Evolutionary conservation across 2,329 filamentous ascomycete genomes (phyloP).

Genomic region (Epichloe coenophiala): DNA sequence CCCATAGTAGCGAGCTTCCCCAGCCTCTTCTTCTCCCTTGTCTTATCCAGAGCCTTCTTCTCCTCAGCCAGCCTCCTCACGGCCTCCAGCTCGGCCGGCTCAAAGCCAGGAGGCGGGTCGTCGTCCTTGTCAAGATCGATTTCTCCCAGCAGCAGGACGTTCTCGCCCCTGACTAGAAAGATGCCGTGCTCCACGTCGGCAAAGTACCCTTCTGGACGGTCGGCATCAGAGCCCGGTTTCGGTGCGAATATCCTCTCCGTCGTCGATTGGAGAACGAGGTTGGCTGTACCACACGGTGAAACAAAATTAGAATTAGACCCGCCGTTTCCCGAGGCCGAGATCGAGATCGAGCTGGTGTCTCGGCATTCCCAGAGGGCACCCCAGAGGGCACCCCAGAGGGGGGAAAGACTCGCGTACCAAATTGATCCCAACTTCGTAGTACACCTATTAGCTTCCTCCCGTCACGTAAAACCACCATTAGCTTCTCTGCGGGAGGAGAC

Average conservation of each 20-base stretch:
- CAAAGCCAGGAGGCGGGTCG: slow-evolving; percentile 61
- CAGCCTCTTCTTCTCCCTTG: slow-evolving; percentile 56
- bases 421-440: slow-evolving; percentile 92
- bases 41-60: slow-evolving; percentile 55
- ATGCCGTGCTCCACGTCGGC: slow-evolving; percentile 77
- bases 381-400: too few relatives aligned
- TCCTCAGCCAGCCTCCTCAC: slow-evolving; percentile 64
- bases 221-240: slow-evolving; percentile 25
- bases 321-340: too few relatives aligned
- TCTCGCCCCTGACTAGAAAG: slow-evolving; percentile 89
- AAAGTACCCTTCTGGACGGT: slow-evolving; percentile 42
- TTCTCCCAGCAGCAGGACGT: slow-evolving; percentile 89
- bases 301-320: not conserved
- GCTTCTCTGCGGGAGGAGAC: slow-evolving; percentile 58
- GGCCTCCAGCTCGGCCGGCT: slow-evolving; percentile 49
- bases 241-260: slow-evolving; percentile 72
- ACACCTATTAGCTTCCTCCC: slow-evolving; percentile 90
- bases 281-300: slow-evolving; percentile 42
- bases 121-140: slow-evolving; percentile 97
- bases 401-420: slow-evolving; percentile 41
- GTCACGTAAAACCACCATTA: slow-evolving; percentile 81
- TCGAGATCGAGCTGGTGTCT: too few relatives aligned
- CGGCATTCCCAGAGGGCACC: too few relatives aligned
- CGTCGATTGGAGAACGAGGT: slow-evolving; percentile 87
- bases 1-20: slow-evolving; percentile 64